Conservation (phyloP, 208 protist genomes). For the Leishmania tarentolae region DNA sequence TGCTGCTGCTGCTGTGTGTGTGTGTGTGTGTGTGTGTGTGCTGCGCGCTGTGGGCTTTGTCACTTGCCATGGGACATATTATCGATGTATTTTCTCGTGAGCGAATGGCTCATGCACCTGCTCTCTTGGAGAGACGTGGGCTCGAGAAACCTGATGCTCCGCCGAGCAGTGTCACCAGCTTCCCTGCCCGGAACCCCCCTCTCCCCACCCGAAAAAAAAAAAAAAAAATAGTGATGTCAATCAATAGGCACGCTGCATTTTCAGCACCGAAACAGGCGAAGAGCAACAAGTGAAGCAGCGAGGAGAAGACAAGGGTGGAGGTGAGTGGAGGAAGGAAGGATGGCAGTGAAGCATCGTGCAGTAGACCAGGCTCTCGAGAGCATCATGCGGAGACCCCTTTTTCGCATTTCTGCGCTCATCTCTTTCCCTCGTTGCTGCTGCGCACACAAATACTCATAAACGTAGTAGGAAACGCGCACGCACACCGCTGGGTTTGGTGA, state of each 20-base stretch:
- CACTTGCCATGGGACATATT: background rate
- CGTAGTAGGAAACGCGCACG: background rate
- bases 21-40: background rate
- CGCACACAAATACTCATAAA: background rate
- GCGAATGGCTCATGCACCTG: background rate
- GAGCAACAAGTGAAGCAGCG: background rate
- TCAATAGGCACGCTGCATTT: background rate
- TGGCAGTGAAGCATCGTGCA: background rate
- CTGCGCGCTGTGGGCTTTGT: background rate
- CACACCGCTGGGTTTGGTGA: background rate
- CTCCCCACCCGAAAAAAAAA: too few species aligned
- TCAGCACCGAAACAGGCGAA: background rate
- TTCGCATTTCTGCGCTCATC: background rate
- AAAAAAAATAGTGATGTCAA: background rate
- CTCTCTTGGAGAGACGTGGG: background rate
- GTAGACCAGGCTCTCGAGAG: background rate
- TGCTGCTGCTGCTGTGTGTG: background rate
- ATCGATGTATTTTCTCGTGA: background rate
- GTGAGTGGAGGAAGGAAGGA: background rate
- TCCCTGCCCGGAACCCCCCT: background rate
- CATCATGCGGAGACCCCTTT: background rate
- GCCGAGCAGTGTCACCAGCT: background rate
- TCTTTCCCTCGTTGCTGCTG: background rate
- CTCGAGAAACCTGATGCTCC: background rate
- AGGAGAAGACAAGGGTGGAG: background rate